These are phyloP conservation scores for Schizosaccharomyces pombe DNA, from an alignment of 805 yeast genomes.

Conservation along the genomic window DNA sequence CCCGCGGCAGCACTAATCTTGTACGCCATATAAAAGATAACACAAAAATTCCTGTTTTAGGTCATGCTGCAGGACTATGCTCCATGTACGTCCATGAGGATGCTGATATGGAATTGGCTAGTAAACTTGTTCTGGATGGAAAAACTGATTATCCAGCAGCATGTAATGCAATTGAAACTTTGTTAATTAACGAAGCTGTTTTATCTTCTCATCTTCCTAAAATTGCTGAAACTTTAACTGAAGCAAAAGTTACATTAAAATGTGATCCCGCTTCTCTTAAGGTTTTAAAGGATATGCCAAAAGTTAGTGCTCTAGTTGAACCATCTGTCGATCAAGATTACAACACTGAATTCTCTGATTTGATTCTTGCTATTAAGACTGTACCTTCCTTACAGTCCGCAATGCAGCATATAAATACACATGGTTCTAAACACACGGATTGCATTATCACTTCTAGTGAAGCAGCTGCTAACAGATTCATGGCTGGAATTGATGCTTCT, in stretches of 20 bases:
- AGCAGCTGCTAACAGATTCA: constrained; percentile 45
- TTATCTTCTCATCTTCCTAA: constrained; percentile 14
- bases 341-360: constrained; percentile 57
- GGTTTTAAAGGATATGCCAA: constrained; percentile 4
- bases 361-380: constrained; percentile 55
- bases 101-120: constrained; percentile 60
- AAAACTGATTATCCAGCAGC: constrained; percentile 49
- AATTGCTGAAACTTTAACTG: constrained; percentile 22
- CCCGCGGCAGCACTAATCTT: constrained; percentile 88
- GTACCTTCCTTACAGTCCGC: constrained; percentile 44
- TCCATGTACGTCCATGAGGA: constrained; percentile 59
- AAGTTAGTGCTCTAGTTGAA: constrained; percentile 10
- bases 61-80: constrained; percentile 97
- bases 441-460: constrained; percentile 62
- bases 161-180: constrained; percentile 88
- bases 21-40: constrained; percentile 65
- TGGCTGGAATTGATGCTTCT: constrained; percentile 75
- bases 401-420: constrained; percentile 63
- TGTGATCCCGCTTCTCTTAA: constrained; percentile 27
- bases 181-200: constrained; percentile 35
- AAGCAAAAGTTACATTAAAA: constrained; percentile 52
- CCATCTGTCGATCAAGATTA: constrained; percentile 47
- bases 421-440: constrained; percentile 93
- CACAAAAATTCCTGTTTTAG: constrained; percentile 83
- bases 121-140: constrained; percentile 45